Evolutionary conservation across 768 basidiomycete species (phyloP).

Genomic region (Leccinum incarnatum): DNA sequence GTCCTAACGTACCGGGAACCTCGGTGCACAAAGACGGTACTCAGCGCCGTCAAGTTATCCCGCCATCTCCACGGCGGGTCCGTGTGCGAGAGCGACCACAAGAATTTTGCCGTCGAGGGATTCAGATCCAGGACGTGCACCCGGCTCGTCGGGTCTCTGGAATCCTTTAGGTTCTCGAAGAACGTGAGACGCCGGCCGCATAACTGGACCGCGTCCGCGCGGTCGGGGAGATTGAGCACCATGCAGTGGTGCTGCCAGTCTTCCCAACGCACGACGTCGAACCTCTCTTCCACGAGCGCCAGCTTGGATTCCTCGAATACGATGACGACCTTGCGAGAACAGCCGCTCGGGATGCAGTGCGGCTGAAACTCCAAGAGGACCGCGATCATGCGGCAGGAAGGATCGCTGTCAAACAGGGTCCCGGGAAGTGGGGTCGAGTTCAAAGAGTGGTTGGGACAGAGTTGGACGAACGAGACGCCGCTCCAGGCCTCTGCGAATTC

Average conservation of each 20-base stretch:
- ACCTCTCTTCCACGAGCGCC: constrained; percentile 39
- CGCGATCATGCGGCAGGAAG: constrained; percentile 47
- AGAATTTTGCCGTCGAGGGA: constrained; percentile 21
- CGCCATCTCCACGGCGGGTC: constrained; percentile 33
- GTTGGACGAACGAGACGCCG: constrained; percentile 41
- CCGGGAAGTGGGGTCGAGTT: constrained; percentile 36
- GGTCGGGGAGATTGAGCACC: constrained; percentile 33
- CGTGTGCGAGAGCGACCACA: constrained; percentile 26
- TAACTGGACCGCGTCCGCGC: constrained; percentile 27
- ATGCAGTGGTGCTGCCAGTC: constrained; percentile 47
- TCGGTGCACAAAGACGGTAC: constrained; percentile 30
- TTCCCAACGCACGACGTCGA: constrained; percentile 51
- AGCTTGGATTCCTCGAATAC: constrained; percentile 56
- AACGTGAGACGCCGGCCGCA: constrained; percentile 32
- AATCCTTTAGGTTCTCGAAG: constrained; percentile 28
- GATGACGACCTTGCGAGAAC: constrained; percentile 44
- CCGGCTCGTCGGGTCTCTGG: constrained; percentile 19
- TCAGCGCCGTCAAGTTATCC: constrained; percentile 23
- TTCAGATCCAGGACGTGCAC: constrained; percentile 33
- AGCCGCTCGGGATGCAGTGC: constrained; percentile 31
- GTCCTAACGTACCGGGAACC: constrained; percentile 28
- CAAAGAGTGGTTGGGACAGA: constrained; percentile 47
- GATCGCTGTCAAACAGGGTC: constrained; percentile 58
- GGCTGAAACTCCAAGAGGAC: constrained; percentile 42
- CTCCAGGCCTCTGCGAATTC: constrained; percentile 56